These are phyloP conservation scores for Psilocybe cyanescens DNA, from an alignment of 768 basidiomycete species.

Conservation along the genomic window DNA sequence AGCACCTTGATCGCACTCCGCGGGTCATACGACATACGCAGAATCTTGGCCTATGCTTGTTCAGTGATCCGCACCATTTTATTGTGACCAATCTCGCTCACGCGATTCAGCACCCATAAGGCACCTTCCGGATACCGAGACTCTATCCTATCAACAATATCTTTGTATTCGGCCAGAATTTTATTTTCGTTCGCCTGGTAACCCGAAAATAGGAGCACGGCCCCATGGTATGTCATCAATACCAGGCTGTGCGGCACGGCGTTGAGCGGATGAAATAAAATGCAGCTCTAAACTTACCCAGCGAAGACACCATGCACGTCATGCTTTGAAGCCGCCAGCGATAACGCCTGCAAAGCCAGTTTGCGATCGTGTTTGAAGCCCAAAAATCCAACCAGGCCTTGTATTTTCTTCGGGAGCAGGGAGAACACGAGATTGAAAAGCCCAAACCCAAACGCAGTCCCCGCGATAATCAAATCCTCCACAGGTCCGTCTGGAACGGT, in stretches of 20 bases:
- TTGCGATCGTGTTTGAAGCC: slow-evolving; percentile 77
- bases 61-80: neutral
- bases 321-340: slow-evolving; percentile 63
- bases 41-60: slow-evolving; percentile 62
- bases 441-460: slow-evolving; percentile 77
- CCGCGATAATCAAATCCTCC: slow-evolving; percentile 75
- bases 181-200: slow-evolving; percentile 76
- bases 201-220: slow-evolving; percentile 70
- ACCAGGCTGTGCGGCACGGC: slow-evolving; percentile 53
- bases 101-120: slow-evolving; percentile 76
- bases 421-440: slow-evolving; percentile 84
- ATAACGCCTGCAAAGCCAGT: slow-evolving; percentile 68
- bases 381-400: slow-evolving; percentile 73
- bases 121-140: slow-evolving; percentile 66
- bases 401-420: slow-evolving; percentile 69
- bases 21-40: slow-evolving; percentile 70
- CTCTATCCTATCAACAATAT: slow-evolving; percentile 68
- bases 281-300: slow-evolving; percentile 48
- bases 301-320: slow-evolving; percentile 82
- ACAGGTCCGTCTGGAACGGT: slow-evolving; percentile 52
- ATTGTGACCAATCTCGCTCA: slow-evolving; percentile 25
- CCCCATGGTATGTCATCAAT: slow-evolving; percentile 80
- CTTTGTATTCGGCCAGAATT: slow-evolving; percentile 63
- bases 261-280: neutral
- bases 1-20: slow-evolving; percentile 69